Evolutionary conservation across 1,284 basidiomycete genomes (phyloP).

Genomic region (Cystobasidium sp.): DNA sequence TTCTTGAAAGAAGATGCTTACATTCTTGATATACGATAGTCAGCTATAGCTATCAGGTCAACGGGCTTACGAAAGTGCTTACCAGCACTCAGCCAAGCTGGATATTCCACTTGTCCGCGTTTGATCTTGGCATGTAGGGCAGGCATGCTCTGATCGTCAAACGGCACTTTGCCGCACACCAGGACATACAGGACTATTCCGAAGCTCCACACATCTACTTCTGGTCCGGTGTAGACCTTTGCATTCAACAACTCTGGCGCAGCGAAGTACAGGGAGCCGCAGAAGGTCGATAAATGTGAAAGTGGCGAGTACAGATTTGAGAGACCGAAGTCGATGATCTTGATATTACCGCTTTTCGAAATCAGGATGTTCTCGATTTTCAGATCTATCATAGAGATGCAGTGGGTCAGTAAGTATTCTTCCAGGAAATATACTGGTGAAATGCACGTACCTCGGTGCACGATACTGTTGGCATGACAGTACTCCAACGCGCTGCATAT

Average conservation of each 20-base stretch:
- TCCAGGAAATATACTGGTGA: background rate
- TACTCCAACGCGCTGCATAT: constrained; percentile 95
- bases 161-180: constrained; percentile 97
- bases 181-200: constrained; percentile 97
- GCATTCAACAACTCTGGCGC: constrained; percentile 96
- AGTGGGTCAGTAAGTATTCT: background rate
- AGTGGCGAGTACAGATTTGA: constrained; percentile 93
- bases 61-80: too few relatives aligned
- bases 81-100: constrained; percentile 93
- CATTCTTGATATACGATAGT: too few relatives aligned
- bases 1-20: constrained; percentile 88
- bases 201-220: constrained; percentile 99
- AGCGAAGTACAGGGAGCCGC: constrained; percentile 96
- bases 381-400: constrained; percentile 65
- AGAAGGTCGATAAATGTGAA: constrained; percentile 87
- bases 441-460: constrained; percentile 69
- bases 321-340: constrained; percentile 98
- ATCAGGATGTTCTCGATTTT: constrained; percentile 99
- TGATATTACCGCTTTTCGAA: constrained; percentile 97
- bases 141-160: constrained; percentile 99
- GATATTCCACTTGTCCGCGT: constrained; percentile 93
- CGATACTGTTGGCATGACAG: constrained; percentile 95
- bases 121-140: constrained; percentile 99
- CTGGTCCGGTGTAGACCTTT: constrained; percentile 93
- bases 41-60: too few relatives aligned